Conservation (phyloP, 768 basidiomycete species). For the Daedalea quercina region DNA sequence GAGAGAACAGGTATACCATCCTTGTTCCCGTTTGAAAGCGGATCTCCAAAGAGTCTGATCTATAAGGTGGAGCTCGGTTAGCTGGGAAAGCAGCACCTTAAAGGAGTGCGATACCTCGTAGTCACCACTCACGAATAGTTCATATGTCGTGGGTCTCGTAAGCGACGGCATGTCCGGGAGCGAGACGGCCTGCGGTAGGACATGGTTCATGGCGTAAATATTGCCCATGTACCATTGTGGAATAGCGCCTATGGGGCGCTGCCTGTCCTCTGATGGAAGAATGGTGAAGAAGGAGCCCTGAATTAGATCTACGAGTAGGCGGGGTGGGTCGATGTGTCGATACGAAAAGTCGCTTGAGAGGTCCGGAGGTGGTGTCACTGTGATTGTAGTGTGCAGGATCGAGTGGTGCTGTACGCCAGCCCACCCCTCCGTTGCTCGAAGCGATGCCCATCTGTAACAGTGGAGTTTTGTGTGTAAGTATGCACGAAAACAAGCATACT, state of each 20-base stretch:
- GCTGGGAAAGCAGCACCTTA: neutral
- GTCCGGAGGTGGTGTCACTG: constrained; percentile 40
- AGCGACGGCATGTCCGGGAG: constrained; percentile 42
- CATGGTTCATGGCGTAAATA: constrained; percentile 63
- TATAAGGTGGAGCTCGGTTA: constrained; percentile 22
- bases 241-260: constrained; percentile 15
- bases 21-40: constrained; percentile 29
- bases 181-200: constrained; percentile 40
- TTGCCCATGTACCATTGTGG: constrained; percentile 79
- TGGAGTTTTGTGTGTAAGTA: too few relatives aligned
- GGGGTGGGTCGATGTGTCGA: constrained; percentile 24
- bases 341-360: neutral
- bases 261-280: constrained; percentile 30
- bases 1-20: constrained; percentile 45
- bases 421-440: constrained; percentile 82
- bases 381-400: constrained; percentile 59
- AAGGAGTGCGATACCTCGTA: constrained; percentile 55
- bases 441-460: constrained; percentile 54
- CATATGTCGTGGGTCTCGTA: constrained; percentile 44
- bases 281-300: constrained; percentile 77
- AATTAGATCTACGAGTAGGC: constrained; percentile 51
- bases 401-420: constrained; percentile 78
- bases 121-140: constrained; percentile 71
- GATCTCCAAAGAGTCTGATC: constrained; percentile 84
- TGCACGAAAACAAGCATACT: neutral